Evolutionary conservation across 331 rosid species (phyloP).

Genomic region (Quercus tomentella): DNA sequence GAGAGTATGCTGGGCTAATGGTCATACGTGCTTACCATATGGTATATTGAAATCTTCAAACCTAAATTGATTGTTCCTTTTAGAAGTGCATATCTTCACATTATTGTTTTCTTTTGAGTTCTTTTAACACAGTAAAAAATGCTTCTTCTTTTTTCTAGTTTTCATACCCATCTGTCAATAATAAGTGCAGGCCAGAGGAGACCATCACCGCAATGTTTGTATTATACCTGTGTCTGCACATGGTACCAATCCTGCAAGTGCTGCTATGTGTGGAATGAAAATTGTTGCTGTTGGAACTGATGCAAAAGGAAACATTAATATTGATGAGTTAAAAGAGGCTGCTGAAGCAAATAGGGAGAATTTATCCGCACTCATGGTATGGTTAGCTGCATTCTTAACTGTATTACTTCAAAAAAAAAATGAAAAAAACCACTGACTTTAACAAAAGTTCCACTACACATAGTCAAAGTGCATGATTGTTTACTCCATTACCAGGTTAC

Average conservation of each 20-base stretch:
- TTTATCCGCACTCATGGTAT: constrained; percentile 91
- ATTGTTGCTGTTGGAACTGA: constrained; percentile 94
- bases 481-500: constrained; percentile 58
- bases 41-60: constrained; percentile 38
- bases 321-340: constrained; percentile 83
- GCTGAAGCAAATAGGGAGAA: constrained; percentile 82
- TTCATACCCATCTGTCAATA: constrained; percentile 10
- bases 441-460: no score
- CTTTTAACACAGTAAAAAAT: no score
- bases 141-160: no score
- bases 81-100: no score
- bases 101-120: background rate
- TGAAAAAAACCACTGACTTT: no score
- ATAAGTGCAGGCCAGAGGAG: constrained; percentile 80
- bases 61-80: background rate
- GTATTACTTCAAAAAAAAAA: no score
- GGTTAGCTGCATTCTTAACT: background rate
- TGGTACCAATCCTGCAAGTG: constrained; percentile 99
- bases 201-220: constrained; percentile 95
- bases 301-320: constrained; percentile 95
- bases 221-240: constrained; percentile 97
- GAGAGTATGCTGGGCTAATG: constrained; percentile 99
- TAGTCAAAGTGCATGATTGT: no score
- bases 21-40: constrained; percentile 94
- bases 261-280: constrained; percentile 99